Conservation (phyloP, 305 asterid genomes). For the Rubia tinctorum region DNA sequence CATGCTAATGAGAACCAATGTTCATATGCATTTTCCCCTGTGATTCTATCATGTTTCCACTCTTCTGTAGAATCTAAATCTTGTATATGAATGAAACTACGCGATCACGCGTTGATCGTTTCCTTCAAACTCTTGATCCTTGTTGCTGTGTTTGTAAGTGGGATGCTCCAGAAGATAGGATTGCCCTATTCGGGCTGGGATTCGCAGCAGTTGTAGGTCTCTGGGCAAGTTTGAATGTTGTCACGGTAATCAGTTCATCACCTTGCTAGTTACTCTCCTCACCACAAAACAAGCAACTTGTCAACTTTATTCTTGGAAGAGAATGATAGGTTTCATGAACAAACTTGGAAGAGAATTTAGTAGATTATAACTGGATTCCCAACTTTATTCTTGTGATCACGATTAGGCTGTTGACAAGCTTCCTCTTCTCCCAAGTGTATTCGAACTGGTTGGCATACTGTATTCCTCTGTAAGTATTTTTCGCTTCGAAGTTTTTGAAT, state of each 20-base stretch:
- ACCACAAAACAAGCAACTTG: no score
- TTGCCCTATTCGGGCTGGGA: slow-evolving; percentile 84
- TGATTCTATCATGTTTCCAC: no score
- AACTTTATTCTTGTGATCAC: slow-evolving; percentile 14
- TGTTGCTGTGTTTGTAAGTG: slow-evolving; percentile 49
- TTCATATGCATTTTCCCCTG: no score
- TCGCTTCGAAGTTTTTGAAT: background rate
- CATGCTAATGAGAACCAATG: no score
- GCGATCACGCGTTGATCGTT: background rate
- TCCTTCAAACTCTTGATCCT: slow-evolving; percentile 11
- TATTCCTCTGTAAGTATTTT: slow-evolving; percentile 68
- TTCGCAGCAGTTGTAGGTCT: slow-evolving; percentile 69
- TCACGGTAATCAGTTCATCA: slow-evolving; percentile 44
- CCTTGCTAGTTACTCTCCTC: background rate
- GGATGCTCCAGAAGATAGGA: slow-evolving; percentile 83
- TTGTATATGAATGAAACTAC: no score
- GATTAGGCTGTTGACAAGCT: slow-evolving; percentile 73
- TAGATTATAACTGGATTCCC: background rate
- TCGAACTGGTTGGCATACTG: slow-evolving; percentile 77
- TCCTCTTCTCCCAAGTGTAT: slow-evolving; percentile 62
- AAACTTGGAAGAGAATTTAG: no score
- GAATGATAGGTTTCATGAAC: no score
- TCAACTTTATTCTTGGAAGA: no score
- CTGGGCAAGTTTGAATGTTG: slow-evolving; percentile 72
- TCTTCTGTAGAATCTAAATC: no score